Base-by-base conservation (phyloP, 306 rosid species). In the Sechiopsis laciniata region DNA sequence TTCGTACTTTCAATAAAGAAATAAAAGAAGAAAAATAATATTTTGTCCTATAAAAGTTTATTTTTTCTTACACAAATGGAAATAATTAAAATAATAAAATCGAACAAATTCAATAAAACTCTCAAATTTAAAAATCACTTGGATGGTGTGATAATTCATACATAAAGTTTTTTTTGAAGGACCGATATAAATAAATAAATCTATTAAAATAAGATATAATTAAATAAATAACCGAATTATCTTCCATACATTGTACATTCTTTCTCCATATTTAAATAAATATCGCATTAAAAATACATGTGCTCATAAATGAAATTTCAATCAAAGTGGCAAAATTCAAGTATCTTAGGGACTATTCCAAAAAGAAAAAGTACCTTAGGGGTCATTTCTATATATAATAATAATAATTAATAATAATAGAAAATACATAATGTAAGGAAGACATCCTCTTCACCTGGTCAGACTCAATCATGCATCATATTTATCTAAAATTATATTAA, bases 391-490 rank as follows among this genome's bases (percentile, higher is more conserved):
- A 17, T 20, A 20, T 45, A 40, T 40, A 3, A 40, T 26, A 22
- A 24, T 58, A 22, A 24, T 24, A 37, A n/a, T n/a, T 7, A 62
- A 2, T 32, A 32, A 32, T 32, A 32, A 32, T 32, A 32, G 17
- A 4, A 8, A 13, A 65, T 10, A 45, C 8, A 67, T 68, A 12
- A 10, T 69, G 20, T 22, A 69, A 45, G 48, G 21, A 48, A 24
- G 58, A 69, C 73, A 69, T 69, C 48, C 73, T 21, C 73, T 54
- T 69, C 57, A 22, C 57, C 45, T 69, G 58, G 73, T 69, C 73
- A 69, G 73, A 69, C 42, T 69, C 54, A 46, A 22, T 69, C 58
- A 69, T 50, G 7, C 37, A 20, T 68, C 40, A 0, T 68, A 46
- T 68, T 46, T 48, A 12, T 5, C 29, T 19, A 10, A 32, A 19